These are phyloP conservation scores for Thymus quinquecostatus DNA, from an alignment of 257 asterid species.

Conservation along the genomic window DNA sequence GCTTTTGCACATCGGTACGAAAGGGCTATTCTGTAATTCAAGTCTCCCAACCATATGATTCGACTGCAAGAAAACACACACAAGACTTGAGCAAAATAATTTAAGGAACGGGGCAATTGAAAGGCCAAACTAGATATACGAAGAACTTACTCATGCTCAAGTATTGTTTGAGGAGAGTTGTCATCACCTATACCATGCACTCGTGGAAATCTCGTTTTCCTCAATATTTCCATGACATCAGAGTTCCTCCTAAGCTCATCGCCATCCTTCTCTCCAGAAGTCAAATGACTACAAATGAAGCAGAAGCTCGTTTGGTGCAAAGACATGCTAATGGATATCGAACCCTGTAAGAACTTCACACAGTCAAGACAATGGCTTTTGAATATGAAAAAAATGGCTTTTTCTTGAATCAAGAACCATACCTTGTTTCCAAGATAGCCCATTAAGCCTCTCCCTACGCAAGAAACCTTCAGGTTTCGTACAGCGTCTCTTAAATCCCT, in stretches of 20 bases:
- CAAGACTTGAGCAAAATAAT: not conserved
- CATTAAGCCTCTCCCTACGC: conserved; percentile 99
- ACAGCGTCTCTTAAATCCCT: conserved; percentile 73
- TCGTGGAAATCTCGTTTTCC: conserved; percentile 94
- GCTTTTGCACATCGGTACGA: conserved; percentile 94
- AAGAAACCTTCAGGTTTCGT: conserved; percentile 81
- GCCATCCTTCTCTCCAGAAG: conserved; percentile 99
- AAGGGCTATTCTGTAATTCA: conserved; percentile 86
- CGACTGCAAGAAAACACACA: conserved; percentile 54
- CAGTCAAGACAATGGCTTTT: conserved; percentile 23
- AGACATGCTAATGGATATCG: conserved; percentile 96
- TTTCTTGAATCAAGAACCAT: conserved; percentile 20
- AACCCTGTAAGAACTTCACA: conserved; percentile 65
- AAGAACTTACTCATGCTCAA: conserved; percentile 83
- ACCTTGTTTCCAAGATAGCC: conserved; percentile 99
- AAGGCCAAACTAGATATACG: not conserved
- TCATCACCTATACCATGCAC: conserved; percentile 71
- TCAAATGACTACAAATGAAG: conserved; percentile 90
- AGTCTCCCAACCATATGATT: conserved; percentile 96
- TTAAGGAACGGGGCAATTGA: not conserved
- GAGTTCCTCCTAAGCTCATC: conserved; percentile 93
- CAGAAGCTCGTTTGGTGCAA: conserved; percentile 99
- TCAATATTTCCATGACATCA: conserved; percentile 93
- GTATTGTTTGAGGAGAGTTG: conserved; percentile 87
- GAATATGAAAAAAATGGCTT: not conserved